Evolutionary conservation across 2,329 filamentous ascomycete genomes (phyloP).

Genomic region (Botrytis medusae): DNA sequence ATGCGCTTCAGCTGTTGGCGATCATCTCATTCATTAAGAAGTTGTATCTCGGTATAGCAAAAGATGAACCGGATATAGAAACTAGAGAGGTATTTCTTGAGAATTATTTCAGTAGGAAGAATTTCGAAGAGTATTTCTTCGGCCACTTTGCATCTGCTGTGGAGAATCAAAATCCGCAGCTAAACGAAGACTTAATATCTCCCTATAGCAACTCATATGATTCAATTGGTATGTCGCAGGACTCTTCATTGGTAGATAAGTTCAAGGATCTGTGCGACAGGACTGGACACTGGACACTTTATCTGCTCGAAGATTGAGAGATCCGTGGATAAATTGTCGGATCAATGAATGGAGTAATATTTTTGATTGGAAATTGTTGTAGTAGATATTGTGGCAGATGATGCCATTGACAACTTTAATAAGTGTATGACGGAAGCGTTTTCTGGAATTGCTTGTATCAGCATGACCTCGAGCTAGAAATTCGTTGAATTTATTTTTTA

Average conservation of each 20-base stretch:
- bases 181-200: not conserved
- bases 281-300: not conserved
- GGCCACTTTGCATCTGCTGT: accelerated
- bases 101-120: not conserved
- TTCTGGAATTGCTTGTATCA: not conserved
- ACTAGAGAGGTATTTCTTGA: too few species aligned
- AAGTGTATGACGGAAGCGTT: not conserved
- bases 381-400: not conserved
- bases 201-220: not conserved
- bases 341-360: too few species aligned
- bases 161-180: too few species aligned
- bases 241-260: not conserved
- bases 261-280: too few species aligned
- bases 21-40: not conserved
- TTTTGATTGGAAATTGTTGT: not conserved
- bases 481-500: not conserved
- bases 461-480: not conserved
- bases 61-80: not conserved
- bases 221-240: not conserved
- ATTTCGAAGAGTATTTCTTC: not conserved
- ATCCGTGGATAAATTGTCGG: too few species aligned
- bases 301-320: accelerated
- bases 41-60: accelerated
- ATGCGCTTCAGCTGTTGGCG: not conserved
- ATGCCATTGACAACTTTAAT: not conserved